Evolutionary conservation across 495 filamentous ascomycete genomes (phyloP).

Genomic region (Penicillium argentinense): DNA sequence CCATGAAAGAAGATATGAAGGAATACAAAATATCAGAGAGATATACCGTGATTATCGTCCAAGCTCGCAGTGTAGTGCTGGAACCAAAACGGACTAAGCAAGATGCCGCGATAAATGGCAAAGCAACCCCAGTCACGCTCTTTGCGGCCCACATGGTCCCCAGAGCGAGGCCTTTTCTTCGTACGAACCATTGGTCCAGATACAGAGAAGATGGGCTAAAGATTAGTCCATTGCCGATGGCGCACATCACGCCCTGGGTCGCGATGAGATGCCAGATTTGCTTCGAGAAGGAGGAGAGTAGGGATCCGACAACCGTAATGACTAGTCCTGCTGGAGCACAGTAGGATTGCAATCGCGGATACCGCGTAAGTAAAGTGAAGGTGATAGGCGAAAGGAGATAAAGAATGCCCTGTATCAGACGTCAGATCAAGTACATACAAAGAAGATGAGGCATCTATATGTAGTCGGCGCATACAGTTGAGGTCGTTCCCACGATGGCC

Average conservation of each 20-base stretch:
- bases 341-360: conserved; percentile 42
- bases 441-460: neutral
- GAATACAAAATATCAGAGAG: too few relatives aligned
- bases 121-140: conserved; percentile 42
- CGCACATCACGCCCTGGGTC: conserved; percentile 56
- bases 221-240: conserved; percentile 49
- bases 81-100: conserved; percentile 55
- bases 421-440: conserved; percentile 6
- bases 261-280: conserved; percentile 53
- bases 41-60: conserved; percentile 46
- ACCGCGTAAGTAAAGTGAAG: conserved; percentile 49
- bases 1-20: neutral
- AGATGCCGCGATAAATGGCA: conserved; percentile 54
- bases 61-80: conserved; percentile 54
- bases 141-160: conserved; percentile 59
- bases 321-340: conserved; percentile 42
- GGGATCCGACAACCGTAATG: conserved; percentile 36
- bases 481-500: conserved; percentile 54
- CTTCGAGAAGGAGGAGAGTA: conserved; percentile 51
- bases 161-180: conserved; percentile 51
- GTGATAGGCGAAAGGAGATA: conserved; percentile 56
- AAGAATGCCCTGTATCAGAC: conserved; percentile 44
- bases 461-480: conserved; percentile 25
- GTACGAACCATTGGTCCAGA: conserved; percentile 59
- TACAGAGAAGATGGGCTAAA: conserved; percentile 53